Percentiles rank a stretch among this genome's conserved stretches.
Evolutionary conservation across 2,329 filamentous ascomycete species (phyloP).

Genomic region (Sarocladiaceae sp.): DNA sequence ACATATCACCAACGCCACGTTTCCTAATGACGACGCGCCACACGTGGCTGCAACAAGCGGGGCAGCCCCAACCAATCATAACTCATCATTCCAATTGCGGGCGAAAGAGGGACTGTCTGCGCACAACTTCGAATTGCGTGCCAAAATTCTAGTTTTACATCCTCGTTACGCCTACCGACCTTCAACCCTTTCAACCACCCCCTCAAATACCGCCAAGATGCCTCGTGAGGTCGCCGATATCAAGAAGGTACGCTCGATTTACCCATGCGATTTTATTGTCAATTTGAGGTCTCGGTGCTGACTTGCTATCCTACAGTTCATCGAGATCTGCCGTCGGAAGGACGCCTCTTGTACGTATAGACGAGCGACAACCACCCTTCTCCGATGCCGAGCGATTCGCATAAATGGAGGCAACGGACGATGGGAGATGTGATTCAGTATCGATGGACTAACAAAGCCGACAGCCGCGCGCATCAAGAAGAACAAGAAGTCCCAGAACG

Average conservation of each 20-base stretch:
- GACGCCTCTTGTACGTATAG: constrained; percentile 90
- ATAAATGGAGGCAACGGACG: constrained; percentile 2
- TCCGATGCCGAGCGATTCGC: constrained; percentile 9
- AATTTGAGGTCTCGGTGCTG: not conserved
- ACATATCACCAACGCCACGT: constrained; percentile 6
- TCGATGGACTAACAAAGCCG: constrained; percentile 19
- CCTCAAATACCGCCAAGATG: constrained; percentile 66
- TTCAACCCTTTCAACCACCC: constrained; percentile 17
- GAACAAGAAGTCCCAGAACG: constrained; percentile 81
- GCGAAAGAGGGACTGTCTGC: too few species aligned
- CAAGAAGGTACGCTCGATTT: constrained; percentile 59
- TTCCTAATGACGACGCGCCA: constrained; percentile 2
- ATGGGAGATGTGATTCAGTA: constrained; percentile 9
- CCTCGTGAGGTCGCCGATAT: constrained; percentile 97
- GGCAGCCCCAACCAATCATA: not conserved
- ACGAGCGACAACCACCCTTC: constrained; percentile 9
- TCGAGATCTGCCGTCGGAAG: constrained; percentile 99
- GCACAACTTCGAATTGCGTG: constrained; percentile 21
- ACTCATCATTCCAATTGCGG: not conserved
- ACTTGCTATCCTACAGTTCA: constrained; percentile 59
- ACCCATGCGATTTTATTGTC: not conserved
- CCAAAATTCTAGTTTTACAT: constrained; percentile 15
- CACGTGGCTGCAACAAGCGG: constrained; percentile 2
- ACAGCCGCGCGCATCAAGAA: constrained; percentile 91
- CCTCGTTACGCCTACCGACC: too few species aligned